Percentiles rank a stretch among this genome's conserved stretches.
These are phyloP conservation scores for Xylaria sp. DNA, from an alignment of 2,329 filamentous ascomycete genomes.

Conservation along the genomic window DNA sequence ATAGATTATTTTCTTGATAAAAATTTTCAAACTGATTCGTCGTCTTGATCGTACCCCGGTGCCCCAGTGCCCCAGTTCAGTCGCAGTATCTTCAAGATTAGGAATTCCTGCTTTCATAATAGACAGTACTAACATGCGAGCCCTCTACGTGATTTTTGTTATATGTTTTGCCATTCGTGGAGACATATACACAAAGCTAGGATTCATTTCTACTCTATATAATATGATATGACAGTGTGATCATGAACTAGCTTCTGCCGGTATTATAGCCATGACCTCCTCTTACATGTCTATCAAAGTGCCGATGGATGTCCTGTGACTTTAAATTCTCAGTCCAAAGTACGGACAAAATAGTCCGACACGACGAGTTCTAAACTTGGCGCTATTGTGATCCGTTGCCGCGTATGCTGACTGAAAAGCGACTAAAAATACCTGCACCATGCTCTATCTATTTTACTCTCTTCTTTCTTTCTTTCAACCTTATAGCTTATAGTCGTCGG, in stretches of 20 bases:
- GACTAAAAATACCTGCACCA: neutral
- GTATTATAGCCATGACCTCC: neutral
- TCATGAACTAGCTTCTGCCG: neutral
- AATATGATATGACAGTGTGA: too few relatives aligned
- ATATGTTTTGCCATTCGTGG: neutral
- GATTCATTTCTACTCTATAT: neutral
- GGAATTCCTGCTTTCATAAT: neutral
- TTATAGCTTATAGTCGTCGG: conserved; percentile 31
- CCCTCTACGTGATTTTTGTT: neutral
- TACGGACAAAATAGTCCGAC: neutral
- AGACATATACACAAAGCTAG: neutral
- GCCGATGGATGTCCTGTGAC: neutral
- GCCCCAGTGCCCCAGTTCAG: too few relatives aligned
- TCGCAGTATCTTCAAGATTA: neutral
- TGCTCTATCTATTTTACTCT: neutral
- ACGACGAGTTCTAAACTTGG: neutral
- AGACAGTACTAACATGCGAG: too few relatives aligned
- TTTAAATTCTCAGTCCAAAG: neutral
- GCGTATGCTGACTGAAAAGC: neutral
- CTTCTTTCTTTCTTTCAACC: neutral
- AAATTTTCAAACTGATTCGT: too few relatives aligned
- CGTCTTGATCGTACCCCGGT: too few relatives aligned
- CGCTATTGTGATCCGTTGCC: neutral
- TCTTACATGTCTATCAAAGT: neutral
- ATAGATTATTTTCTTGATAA: too few relatives aligned